A percentile compares a stretch with the other conserved stretches of the same genome.
These are phyloP conservation scores for Platanus orientalis DNA, from an alignment of 164 flowering plant genomes.

Conservation along the genomic window DNA sequence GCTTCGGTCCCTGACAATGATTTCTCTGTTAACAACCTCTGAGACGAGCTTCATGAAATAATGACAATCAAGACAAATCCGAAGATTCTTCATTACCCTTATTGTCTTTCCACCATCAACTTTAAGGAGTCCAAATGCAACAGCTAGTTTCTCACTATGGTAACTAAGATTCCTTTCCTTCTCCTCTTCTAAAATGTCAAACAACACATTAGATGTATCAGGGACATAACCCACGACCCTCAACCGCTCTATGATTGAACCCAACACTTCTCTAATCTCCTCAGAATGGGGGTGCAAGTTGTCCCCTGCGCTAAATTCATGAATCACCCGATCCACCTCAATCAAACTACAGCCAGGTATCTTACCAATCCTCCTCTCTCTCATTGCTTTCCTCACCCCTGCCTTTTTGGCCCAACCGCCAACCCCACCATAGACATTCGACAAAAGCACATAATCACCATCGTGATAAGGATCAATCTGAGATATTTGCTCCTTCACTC, in stretches of 20 bases:
- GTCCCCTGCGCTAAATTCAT: slow-evolving; percentile 48
- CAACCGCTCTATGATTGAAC: slow-evolving; percentile 19
- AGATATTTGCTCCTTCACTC: slow-evolving; percentile 27
- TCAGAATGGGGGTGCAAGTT: slow-evolving; percentile 27
- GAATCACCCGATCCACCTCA: slow-evolving; percentile 25
- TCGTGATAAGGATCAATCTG: slow-evolving; percentile 41
- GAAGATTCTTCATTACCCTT: slow-evolving; percentile 45
- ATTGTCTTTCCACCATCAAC: slow-evolving; percentile 11
- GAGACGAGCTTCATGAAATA: slow-evolving; percentile 55
- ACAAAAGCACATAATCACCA: slow-evolving; percentile 50
- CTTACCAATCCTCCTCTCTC: slow-evolving; percentile 37
- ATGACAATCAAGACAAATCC: slow-evolving; percentile 55
- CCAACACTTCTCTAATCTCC: slow-evolving; percentile 28
- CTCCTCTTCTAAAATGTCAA: slow-evolving; percentile 24
- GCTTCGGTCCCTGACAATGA: slow-evolving; percentile 47
- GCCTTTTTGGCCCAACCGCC: slow-evolving; percentile 41
- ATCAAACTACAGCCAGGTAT: slow-evolving; percentile 41
- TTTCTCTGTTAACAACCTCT: slow-evolving; percentile 27
- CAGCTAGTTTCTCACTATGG: slow-evolving; percentile 32
- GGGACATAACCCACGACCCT: slow-evolving; percentile 23
- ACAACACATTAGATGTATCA: slow-evolving; percentile 18
- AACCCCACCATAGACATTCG: slow-evolving; percentile 42
- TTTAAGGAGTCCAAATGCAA: slow-evolving; percentile 22
- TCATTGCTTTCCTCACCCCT: slow-evolving; percentile 32
- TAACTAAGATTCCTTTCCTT: slow-evolving; percentile 22